A percentile compares a stretch with the other conserved stretches of the same genome.
Conservation (phyloP, 2,329 filamentous ascomycete genomes). For the Byssoonygena ceratinophila region DNA sequence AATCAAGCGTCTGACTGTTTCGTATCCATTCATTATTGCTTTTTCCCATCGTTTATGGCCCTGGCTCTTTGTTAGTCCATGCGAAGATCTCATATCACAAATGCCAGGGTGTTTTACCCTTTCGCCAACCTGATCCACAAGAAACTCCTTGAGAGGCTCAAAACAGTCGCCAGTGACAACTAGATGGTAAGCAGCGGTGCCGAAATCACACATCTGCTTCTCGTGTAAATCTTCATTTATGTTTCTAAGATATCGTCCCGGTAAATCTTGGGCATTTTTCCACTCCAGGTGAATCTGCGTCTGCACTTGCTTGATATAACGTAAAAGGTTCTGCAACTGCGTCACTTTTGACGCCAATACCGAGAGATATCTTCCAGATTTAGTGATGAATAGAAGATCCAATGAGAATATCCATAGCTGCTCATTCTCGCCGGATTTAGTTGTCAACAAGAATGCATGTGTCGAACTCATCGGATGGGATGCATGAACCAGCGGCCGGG, state of each 20-base stretch:
- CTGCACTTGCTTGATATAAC: conserved; percentile 74
- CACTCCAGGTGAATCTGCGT: conserved; percentile 71
- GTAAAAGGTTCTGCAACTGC: conserved; percentile 71
- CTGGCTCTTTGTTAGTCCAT: conserved; percentile 34
- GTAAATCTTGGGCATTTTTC: conserved; percentile 70
- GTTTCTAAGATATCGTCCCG: conserved; percentile 63
- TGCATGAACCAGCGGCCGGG: conserved; percentile 49
- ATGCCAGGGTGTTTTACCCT: conserved; percentile 44
- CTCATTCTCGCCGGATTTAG: conserved; percentile 27
- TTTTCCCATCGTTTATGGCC: conserved; percentile 95
- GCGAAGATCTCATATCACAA: neutral
- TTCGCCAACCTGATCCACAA: conserved; percentile 72
- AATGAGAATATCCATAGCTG: conserved; percentile 57
- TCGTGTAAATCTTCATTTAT: conserved; percentile 65
- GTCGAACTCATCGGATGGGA: conserved; percentile 66
- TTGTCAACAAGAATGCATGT: conserved; percentile 55
- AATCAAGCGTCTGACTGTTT: conserved; percentile 62
- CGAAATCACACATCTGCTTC: conserved; percentile 53
- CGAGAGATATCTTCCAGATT: conserved; percentile 64
- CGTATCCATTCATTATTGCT: conserved; percentile 64
- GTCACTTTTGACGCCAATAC: conserved; percentile 79
- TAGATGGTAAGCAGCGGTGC: conserved; percentile 70
- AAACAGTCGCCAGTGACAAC: conserved; percentile 74
- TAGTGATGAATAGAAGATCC: conserved; percentile 72
- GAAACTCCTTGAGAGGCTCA: conserved; percentile 68